phyloP scores from a whole-genome alignment of 192 early-diverging fungal species.

The Rhizophagus sp. region DNA sequence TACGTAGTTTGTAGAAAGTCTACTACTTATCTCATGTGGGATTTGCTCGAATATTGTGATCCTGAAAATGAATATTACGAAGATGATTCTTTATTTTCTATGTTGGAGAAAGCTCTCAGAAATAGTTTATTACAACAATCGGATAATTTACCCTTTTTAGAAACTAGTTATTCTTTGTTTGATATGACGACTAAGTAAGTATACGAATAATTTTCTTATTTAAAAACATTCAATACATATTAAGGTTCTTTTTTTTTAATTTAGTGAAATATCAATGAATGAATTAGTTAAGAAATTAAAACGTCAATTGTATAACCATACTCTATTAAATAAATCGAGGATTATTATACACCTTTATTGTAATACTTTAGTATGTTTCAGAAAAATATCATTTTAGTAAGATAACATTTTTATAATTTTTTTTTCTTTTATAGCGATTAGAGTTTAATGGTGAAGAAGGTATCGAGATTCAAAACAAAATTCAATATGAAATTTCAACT shows the following conservation, averaged over 20 bases:
- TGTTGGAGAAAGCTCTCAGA: not conserved
- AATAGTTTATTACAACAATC: not conserved
- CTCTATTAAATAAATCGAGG: not conserved
- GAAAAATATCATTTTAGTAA: not conserved
- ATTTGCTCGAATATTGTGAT: slow-evolving; percentile 9
- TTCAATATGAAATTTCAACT: not conserved
- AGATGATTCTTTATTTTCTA: not conserved
- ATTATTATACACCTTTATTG: not conserved
- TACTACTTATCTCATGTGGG: slow-evolving; percentile 9
- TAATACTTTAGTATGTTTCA: slow-evolving; percentile 2
- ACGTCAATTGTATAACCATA: not conserved
- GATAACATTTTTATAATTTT: not conserved
- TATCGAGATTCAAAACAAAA: not conserved
- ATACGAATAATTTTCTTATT: not conserved
- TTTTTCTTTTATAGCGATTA: not conserved
- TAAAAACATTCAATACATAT: too few relatives aligned
- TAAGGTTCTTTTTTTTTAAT: not conserved
- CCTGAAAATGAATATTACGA: slow-evolving; percentile 18
- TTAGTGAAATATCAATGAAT: not conserved
- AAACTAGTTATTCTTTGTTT: not conserved
- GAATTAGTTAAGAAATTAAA: not conserved
- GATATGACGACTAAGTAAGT: too few relatives aligned
- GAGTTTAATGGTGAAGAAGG: not conserved
- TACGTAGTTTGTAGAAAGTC: not conserved
- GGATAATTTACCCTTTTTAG: not conserved